These are phyloP conservation scores for Hymenoscyphus fraxineus DNA, from an alignment of 2,329 filamentous ascomycete genomes.

Conservation along the genomic window DNA sequence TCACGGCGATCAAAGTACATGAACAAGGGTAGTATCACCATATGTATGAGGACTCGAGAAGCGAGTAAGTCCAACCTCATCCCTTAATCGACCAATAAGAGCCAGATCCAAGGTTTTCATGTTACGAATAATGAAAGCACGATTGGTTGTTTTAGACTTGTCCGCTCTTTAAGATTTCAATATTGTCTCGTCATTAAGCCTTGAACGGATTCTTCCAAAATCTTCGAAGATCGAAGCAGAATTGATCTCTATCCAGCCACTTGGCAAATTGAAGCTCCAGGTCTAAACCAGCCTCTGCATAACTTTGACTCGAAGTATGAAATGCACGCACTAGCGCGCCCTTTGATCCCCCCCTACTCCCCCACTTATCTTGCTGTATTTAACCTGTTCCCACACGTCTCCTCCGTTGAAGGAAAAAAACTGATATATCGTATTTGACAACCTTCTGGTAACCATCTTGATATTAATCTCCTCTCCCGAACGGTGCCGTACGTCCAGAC, in stretches of 20 bases:
- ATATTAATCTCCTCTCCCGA: conserved; percentile 1
- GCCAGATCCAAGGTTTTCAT: no score
- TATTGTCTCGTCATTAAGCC: no score
- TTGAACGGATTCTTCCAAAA: no score
- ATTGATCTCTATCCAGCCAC: not conserved
- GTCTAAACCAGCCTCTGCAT: not conserved
- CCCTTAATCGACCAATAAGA: not conserved
- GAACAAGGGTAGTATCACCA: no score
- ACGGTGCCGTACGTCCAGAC: not conserved
- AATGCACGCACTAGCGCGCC: not conserved
- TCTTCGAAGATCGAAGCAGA: not conserved
- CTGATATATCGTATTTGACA: conserved; percentile 6
- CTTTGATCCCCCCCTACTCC: not conserved
- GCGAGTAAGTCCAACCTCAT: not conserved
- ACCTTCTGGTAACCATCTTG: not conserved
- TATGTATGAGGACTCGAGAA: not conserved
- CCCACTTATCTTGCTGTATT: not conserved
- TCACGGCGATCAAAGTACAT: no score
- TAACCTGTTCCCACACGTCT: not conserved
- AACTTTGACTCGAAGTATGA: not conserved
- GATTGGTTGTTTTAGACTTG: no score
- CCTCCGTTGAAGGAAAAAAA: not conserved
- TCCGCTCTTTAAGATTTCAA: no score
- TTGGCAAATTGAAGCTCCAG: not conserved
- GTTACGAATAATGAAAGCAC: no score